Evolutionary conservation across 1,284 basidiomycete genomes (phyloP), one percentile per base, ranked within the genome.

Genomic region (Coniferiporia sulphurascens): DNA sequence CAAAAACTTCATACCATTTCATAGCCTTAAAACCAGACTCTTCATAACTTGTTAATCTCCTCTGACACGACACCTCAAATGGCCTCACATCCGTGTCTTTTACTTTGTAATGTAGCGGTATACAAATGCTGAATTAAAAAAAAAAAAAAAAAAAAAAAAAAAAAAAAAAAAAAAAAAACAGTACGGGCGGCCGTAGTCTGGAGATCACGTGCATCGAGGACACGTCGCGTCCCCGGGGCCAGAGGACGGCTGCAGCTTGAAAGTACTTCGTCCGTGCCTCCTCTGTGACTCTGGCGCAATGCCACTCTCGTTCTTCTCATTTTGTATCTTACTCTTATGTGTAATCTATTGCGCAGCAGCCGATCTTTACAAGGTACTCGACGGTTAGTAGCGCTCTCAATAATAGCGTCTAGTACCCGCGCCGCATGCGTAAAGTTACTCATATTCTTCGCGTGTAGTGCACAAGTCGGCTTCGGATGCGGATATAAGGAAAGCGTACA

Each of bases 401-500:
- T 61, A 27, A 27, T 27, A 27, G 27, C 63, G 56, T 61, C 59
- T 64, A 64, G 60, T 63, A 65, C 65, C 62, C n/a, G n/a, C n/a
- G n/a, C 65, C 63, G 52, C 36, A 38, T 15, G 19, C 27, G 12
- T 12, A 32, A n/a, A n/a, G 34, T 45, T 38, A 21, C 34, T 19
- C 55, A 45, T 3, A 48, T 27, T 63, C 65, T 68, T 65, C 65
- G 68, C 70, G 58, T 73, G 63, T 69, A 94, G 91, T 97, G 51
- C 81, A 85, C 65, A 85, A 77, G 65, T 85, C 86, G 49, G 93
- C 93, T 21, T 87, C 85, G 35, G 92, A 95, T 41, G 83, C 85
- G 66, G 93, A 96, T 65, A 93, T 98, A 71, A 86, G 90, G 73
- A 87, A 90, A 66, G 92, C 93, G 1, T 98, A 97, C 77, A 90